These are phyloP conservation scores for Aureobasidium sp. DNA, from an alignment of 2,329 filamentous ascomycete species.

Conservation along the genomic window DNA sequence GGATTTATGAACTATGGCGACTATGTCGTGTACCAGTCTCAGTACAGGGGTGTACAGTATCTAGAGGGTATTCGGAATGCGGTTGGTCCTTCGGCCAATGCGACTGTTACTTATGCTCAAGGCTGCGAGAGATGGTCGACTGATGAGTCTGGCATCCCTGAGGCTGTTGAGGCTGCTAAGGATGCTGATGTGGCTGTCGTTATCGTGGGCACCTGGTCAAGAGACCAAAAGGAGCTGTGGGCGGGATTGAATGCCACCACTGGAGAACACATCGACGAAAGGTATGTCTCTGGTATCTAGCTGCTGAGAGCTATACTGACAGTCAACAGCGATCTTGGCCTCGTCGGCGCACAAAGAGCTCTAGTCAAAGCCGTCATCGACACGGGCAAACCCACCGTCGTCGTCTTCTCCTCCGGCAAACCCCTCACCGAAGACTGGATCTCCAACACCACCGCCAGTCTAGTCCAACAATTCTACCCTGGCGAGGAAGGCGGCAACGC, in stretches of 20 bases:
- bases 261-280: constrained; percentile 62
- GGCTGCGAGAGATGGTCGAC: constrained; percentile 66
- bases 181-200: constrained; percentile 64
- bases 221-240: constrained; percentile 66
- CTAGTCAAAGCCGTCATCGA: constrained; percentile 59
- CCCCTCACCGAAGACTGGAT: constrained; percentile 68
- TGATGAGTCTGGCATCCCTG: constrained; percentile 57
- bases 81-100: constrained; percentile 38
- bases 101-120: constrained; percentile 55
- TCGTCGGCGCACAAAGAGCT: constrained; percentile 60
- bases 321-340: constrained; percentile 48
- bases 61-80: constrained; percentile 58
- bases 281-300: constrained; percentile 56
- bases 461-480: constrained; percentile 68
- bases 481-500: constrained; percentile 60
- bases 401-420: constrained; percentile 61
- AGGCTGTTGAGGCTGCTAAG: constrained; percentile 56
- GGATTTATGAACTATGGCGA: constrained; percentile 67
- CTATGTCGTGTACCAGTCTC: constrained; percentile 58
- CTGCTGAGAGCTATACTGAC: constrained; percentile 66
- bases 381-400: constrained; percentile 58
- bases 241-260: constrained; percentile 62
- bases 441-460: constrained; percentile 51
- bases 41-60: constrained; percentile 58
- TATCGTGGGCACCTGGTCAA: constrained; percentile 65